phyloP scores from a whole-genome alignment of 1,284 basidiomycete species.

The Leucoagaricus sp. region DNA sequence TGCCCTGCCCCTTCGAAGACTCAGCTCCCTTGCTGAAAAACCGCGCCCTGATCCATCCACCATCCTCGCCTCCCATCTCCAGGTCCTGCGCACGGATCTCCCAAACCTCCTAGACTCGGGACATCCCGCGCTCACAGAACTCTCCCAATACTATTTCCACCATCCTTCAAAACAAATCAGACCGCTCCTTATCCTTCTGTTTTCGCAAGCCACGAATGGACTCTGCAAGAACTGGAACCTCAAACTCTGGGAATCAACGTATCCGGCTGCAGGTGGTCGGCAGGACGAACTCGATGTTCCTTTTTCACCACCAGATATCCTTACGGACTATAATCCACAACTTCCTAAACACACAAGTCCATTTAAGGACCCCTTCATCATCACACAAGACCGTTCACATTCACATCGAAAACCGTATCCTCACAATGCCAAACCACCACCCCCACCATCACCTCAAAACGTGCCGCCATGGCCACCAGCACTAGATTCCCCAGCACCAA shows the following conservation, averaged over 20 bases:
- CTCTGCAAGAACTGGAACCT: constrained; percentile 68
- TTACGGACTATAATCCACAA: constrained; percentile 87
- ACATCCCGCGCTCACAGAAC: constrained; percentile 84
- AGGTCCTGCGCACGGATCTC: constrained; percentile 74
- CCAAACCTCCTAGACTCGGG: constrained; percentile 84
- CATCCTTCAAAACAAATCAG: constrained; percentile 92
- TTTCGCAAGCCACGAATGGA: constrained; percentile 92
- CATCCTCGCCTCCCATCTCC: constrained; percentile 73
- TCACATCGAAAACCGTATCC: constrained; percentile 21
- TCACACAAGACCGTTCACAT: constrained; percentile 32
- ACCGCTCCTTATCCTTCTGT: constrained; percentile 89
- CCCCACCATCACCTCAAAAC: too few species aligned
- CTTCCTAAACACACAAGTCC: constrained; percentile 59
- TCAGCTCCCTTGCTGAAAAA: constrained; percentile 9
- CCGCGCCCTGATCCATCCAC: constrained; percentile 59
- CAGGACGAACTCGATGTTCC: constrained; percentile 62
- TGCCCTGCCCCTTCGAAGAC: background rate
- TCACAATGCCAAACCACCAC: constrained; percentile 15
- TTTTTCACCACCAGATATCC: constrained; percentile 72
- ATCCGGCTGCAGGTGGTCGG: constrained; percentile 53
- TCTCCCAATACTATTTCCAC: constrained; percentile 95
- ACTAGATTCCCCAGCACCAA: constrained; percentile 22
- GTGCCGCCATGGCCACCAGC: too few species aligned
- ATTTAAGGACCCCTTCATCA: constrained; percentile 28
- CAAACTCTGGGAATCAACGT: constrained; percentile 48